Evolutionary conservation across 805 yeast species (phyloP).

Genomic region (Wickerhamomyces bisporus): DNA sequence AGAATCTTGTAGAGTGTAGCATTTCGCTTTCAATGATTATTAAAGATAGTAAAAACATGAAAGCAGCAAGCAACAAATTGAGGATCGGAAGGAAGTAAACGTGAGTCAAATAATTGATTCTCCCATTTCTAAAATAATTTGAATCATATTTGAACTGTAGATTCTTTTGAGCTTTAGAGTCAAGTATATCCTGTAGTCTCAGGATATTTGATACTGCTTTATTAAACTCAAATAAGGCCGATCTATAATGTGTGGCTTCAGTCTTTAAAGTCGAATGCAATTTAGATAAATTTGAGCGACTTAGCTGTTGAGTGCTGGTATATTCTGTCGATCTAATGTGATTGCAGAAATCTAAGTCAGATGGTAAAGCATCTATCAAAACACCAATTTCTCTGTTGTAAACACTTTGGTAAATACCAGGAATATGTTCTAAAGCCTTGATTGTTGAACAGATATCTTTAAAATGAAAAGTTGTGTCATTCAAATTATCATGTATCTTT

Average conservation of each 20-base stretch:
- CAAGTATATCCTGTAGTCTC: slow-evolving; percentile 52
- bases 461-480: slow-evolving; percentile 57
- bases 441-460: slow-evolving; percentile 61
- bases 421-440: slow-evolving; percentile 34
- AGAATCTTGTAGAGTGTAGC: slow-evolving; percentile 61
- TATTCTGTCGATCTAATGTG: slow-evolving; percentile 22
- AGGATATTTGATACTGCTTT: slow-evolving; percentile 43
- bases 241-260: slow-evolving; percentile 45
- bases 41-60: slow-evolving; percentile 41
- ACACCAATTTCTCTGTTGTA: slow-evolving; percentile 12
- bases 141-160: slow-evolving; percentile 26
- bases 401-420: slow-evolving; percentile 17
- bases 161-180: slow-evolving; percentile 32
- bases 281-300: slow-evolving; percentile 40
- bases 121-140: slow-evolving; percentile 33
- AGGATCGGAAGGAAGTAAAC: slow-evolving; percentile 41
- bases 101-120: slow-evolving; percentile 34
- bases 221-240: slow-evolving; percentile 55
- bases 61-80: slow-evolving; percentile 38
- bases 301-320: slow-evolving; percentile 22
- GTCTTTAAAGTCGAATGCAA: slow-evolving; percentile 48
- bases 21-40: slow-evolving; percentile 68
- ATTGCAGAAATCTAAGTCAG: slow-evolving; percentile 16
- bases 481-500: slow-evolving; percentile 48
- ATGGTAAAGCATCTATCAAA: slow-evolving; percentile 12